Percentiles rank a stretch among this genome's conserved stretches.
Evolutionary conservation across 2,329 filamentous ascomycete species (phyloP).

Genomic region (Pseudopyricularia javanii): DNA sequence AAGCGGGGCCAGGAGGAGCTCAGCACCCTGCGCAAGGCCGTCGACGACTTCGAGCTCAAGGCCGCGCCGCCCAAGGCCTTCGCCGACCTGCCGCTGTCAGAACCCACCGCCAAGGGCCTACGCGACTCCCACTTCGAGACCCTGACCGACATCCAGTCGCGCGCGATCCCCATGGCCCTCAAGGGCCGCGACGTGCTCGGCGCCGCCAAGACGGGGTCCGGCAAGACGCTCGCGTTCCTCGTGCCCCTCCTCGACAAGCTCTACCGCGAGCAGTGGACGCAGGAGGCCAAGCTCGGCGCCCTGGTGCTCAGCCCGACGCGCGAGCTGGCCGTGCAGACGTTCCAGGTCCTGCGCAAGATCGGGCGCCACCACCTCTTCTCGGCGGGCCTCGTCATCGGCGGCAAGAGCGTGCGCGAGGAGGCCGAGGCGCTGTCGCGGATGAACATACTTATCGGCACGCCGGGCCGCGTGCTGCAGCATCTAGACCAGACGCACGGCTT

Average conservation of each 20-base stretch:
- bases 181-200: slow-evolving; percentile 82
- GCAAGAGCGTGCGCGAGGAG: slow-evolving; percentile 80
- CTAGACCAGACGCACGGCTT: slow-evolving; percentile 86
- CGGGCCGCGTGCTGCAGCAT: slow-evolving; percentile 89
- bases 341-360: slow-evolving; percentile 83
- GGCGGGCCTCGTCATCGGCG: slow-evolving; percentile 85
- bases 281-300: slow-evolving; percentile 81
- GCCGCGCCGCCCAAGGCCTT: slow-evolving; percentile 53
- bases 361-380: slow-evolving; percentile 84
- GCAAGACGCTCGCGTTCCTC: slow-evolving; percentile 90
- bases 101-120: slow-evolving; percentile 66
- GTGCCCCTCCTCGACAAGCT: slow-evolving; percentile 87
- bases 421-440: slow-evolving; percentile 74
- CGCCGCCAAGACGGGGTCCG: slow-evolving; percentile 89
- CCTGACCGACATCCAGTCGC: slow-evolving; percentile 82
- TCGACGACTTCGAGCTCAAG: slow-evolving; percentile 36
- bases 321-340: slow-evolving; percentile 93
- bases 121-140: slow-evolving; percentile 79
- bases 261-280: slow-evolving; percentile 79
- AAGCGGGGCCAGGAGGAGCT: slow-evolving; percentile 14
- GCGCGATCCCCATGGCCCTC: slow-evolving; percentile 77
- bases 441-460: slow-evolving; percentile 96
- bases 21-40: slow-evolving; percentile 11
- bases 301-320: slow-evolving; percentile 89
- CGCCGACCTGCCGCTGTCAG: slow-evolving; percentile 73